Conservation (phyloP, 345 rosid genomes). For the Dovyalis caffra region DNA sequence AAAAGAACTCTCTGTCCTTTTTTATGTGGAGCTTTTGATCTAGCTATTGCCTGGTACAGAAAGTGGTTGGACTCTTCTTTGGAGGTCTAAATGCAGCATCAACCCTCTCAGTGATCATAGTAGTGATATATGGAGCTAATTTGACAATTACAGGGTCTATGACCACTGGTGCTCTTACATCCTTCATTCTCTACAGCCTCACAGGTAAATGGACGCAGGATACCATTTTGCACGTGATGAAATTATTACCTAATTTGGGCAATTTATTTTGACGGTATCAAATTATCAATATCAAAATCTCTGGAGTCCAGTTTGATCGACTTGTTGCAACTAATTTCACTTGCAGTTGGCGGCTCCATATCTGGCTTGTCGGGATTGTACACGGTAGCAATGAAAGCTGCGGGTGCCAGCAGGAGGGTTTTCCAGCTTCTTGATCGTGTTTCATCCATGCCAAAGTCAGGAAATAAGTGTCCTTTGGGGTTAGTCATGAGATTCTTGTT, state of each 20-base stretch:
- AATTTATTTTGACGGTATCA: background rate
- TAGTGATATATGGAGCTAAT: constrained; percentile 86
- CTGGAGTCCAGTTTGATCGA: background rate
- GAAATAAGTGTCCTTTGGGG: constrained; percentile 76
- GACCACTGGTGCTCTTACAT: constrained; percentile 89
- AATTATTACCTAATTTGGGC: background rate
- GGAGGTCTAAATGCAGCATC: constrained; percentile 91
- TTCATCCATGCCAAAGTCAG: constrained; percentile 76
- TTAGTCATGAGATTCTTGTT: constrained; percentile 24
- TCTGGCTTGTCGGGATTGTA: constrained; percentile 83
- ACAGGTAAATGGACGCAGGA: constrained; percentile 55
- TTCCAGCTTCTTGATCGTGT: constrained; percentile 89
- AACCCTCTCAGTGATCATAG: constrained; percentile 70
- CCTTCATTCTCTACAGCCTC: constrained; percentile 94
- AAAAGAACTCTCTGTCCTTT: background rate
- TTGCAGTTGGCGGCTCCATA: constrained; percentile 84
- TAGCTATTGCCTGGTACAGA: constrained; percentile 35
- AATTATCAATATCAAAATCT: background rate
- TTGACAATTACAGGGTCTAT: constrained; percentile 77
- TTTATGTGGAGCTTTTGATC: background rate
- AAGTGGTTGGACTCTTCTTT: constrained; percentile 65
- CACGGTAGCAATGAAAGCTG: constrained; percentile 94
- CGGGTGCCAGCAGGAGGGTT: constrained; percentile 91
- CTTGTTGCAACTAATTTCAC: background rate
- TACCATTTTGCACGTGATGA: background rate